These are phyloP conservation scores for Vigna hirtella DNA, from an alignment of 306 rosid species.

Conservation along the genomic window DNA sequence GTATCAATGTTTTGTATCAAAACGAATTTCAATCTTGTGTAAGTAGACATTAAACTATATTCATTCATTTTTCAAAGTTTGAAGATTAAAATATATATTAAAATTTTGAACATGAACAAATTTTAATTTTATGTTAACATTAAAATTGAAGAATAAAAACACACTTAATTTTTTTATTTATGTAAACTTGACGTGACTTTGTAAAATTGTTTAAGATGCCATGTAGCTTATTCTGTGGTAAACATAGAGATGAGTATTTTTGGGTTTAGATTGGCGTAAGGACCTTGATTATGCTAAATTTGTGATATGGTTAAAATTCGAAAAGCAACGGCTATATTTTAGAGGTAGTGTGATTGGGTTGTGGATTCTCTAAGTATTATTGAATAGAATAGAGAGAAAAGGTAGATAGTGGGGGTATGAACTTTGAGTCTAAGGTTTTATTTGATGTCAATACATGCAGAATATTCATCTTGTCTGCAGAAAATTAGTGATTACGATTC, in stretches of 20 bases:
- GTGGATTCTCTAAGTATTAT: slow-evolving; percentile 73
- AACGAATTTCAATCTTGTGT: no score
- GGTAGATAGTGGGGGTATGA: slow-evolving; percentile 42
- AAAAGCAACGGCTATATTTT: slow-evolving; percentile 62
- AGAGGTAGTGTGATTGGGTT: slow-evolving; percentile 30
- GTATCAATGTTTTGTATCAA: no score
- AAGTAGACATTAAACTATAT: no score
- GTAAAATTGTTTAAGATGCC: not conserved
- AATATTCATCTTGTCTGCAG: slow-evolving; percentile 65
- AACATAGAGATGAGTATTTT: not conserved
- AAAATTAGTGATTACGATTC: slow-evolving; percentile 62
- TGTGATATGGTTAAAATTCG: slow-evolving; percentile 23
- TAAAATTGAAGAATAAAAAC: no score
- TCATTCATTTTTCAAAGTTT: no score
- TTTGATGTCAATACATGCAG: slow-evolving; percentile 36
- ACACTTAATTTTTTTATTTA: no score
- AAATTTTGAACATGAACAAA: no score
- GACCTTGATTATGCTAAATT: slow-evolving; percentile 9
- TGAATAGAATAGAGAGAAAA: slow-evolving; percentile 58
- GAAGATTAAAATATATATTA: no score
- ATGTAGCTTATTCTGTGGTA: not conserved
- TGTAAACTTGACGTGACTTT: no score
- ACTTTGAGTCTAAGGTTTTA: slow-evolving; percentile 50
- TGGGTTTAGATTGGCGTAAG: slow-evolving; percentile 6
- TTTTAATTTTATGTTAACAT: no score